Evolutionary conservation across 2,329 filamentous ascomycete species (phyloP).

Genomic region (Shiraia bambusicola): DNA sequence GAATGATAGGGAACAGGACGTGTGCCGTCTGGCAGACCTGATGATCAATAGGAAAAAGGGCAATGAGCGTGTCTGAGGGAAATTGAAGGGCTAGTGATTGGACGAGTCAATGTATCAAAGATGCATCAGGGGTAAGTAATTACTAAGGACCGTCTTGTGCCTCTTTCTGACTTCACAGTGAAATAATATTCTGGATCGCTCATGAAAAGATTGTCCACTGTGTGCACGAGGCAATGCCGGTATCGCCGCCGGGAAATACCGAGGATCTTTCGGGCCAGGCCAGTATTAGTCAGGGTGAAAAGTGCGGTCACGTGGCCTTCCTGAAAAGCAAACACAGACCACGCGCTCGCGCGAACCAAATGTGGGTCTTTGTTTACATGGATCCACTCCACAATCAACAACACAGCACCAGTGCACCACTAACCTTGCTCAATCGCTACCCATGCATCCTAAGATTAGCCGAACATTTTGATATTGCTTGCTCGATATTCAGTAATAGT

Average conservation of each 20-base stretch:
- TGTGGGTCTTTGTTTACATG: conserved; percentile 23
- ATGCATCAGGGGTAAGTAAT: conserved; percentile 1
- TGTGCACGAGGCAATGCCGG: background rate
- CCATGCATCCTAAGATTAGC: conserved; percentile 19
- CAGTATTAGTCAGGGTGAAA: background rate
- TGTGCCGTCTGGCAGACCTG: background rate
- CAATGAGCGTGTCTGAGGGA: conserved; percentile 5
- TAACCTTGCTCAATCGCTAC: conserved; percentile 11
- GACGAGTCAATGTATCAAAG: conserved; percentile 1
- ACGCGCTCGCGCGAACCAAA: conserved; percentile 12
- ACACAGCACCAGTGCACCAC: conserved; percentile 17
- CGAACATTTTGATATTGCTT: conserved; percentile 6
- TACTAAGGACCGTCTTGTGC: background rate
- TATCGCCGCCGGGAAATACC: background rate
- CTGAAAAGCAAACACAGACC: conserved; percentile 2
- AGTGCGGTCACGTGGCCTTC: conserved; percentile 14
- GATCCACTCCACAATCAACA: conserved; percentile 17
- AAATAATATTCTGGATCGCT: conserved; percentile 1
- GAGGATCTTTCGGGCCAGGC: too few relatives aligned
- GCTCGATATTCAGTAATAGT: background rate
- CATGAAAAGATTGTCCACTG: background rate
- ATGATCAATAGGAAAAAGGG: background rate
- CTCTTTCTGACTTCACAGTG: background rate
- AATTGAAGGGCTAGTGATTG: conserved; percentile 8
- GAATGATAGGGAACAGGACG: conserved; percentile 3